Conservation (phyloP, 495 filamentous ascomycete genomes). For the Hyaloscypha bicolor region DNA sequence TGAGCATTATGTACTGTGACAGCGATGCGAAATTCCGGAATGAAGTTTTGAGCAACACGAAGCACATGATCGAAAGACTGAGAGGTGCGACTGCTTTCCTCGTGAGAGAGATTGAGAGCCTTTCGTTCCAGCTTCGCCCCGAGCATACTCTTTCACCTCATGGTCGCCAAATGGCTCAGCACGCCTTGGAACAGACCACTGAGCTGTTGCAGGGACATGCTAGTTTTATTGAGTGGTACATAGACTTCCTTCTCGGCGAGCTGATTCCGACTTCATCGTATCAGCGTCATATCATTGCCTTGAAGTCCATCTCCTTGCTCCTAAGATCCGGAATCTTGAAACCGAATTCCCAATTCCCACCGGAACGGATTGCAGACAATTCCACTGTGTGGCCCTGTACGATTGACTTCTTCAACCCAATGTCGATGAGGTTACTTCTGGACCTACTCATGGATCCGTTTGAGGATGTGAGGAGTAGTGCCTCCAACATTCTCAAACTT, state of each 20-base stretch:
- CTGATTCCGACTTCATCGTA: slow-evolving; percentile 78
- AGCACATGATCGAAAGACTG: slow-evolving; percentile 68
- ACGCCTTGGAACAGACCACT: background rate
- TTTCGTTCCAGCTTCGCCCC: slow-evolving; percentile 5
- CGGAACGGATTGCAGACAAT: slow-evolving; percentile 1
- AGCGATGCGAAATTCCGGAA: slow-evolving; percentile 82
- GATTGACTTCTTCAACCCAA: slow-evolving; percentile 31
- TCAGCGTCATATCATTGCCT: slow-evolving; percentile 78
- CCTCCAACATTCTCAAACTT: slow-evolving; percentile 58
- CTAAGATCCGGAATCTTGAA: slow-evolving; percentile 54
- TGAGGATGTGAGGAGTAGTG: slow-evolving; percentile 79
- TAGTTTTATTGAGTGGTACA: slow-evolving; percentile 68
- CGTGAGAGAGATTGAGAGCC: slow-evolving; percentile 37
- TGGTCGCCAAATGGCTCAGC: background rate
- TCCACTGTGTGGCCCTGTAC: slow-evolving; percentile 25
- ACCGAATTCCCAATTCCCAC: background rate
- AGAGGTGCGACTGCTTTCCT: slow-evolving; percentile 50
- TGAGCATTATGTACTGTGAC: slow-evolving; percentile 74
- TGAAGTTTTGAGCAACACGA: slow-evolving; percentile 68
- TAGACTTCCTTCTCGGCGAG: slow-evolving; percentile 69
- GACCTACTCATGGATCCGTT: slow-evolving; percentile 87
- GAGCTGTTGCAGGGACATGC: slow-evolving; percentile 44
- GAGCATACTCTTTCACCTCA: background rate
- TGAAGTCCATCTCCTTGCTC: slow-evolving; percentile 66
- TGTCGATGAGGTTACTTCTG: slow-evolving; percentile 65